Conservation (phyloP, 2,329 filamentous ascomycete genomes). For the Venturia oleaginea region DNA sequence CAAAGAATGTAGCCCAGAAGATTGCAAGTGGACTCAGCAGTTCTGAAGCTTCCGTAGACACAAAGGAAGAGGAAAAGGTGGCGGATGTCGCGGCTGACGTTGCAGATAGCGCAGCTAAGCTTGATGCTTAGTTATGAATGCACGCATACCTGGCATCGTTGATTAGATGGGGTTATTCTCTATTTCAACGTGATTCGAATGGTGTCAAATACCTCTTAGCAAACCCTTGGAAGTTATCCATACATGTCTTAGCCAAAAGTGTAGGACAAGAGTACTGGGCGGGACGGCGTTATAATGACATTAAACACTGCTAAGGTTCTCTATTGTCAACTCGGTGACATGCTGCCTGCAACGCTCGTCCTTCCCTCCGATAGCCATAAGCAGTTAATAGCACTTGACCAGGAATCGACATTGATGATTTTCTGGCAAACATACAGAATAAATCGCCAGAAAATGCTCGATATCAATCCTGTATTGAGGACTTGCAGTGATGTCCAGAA, state of each 20-base stretch:
- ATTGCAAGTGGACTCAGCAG: conserved; percentile 36
- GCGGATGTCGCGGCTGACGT: conserved; percentile 27
- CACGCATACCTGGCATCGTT: background rate
- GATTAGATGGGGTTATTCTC: background rate
- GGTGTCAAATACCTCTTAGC: background rate
- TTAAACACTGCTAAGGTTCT: background rate
- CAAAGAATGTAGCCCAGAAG: conserved; percentile 66
- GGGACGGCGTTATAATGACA: background rate
- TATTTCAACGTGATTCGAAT: background rate
- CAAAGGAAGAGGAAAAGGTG: conserved; percentile 32
- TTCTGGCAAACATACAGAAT: too few relatives aligned
- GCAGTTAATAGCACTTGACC: too few relatives aligned
- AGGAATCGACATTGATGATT: too few relatives aligned
- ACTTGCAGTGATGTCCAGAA: too few relatives aligned
- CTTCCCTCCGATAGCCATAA: too few relatives aligned
- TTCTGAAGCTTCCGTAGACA: background rate
- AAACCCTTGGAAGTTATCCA: background rate
- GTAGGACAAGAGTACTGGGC: background rate
- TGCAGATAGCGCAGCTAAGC: conserved; percentile 11
- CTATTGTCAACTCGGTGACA: background rate
- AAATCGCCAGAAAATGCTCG: too few relatives aligned
- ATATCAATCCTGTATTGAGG: too few relatives aligned
- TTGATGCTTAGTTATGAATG: background rate
- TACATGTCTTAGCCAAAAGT: background rate
- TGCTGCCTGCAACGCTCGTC: too few relatives aligned